phyloP scores from a whole-genome alignment of 108 stramenopile genomes.

The Fistulifera solaris region DNA sequence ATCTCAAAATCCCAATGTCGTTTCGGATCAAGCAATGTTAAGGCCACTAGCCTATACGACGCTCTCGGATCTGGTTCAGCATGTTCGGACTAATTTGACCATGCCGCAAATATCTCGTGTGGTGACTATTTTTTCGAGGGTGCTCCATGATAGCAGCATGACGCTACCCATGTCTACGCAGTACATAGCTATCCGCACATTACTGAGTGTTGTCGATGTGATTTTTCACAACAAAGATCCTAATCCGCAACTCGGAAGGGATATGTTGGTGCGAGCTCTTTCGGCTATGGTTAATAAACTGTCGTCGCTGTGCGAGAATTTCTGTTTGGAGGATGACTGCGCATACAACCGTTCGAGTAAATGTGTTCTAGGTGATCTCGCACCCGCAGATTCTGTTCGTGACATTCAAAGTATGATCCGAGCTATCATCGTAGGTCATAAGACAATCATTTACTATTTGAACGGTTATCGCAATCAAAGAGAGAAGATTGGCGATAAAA shows the following conservation, averaged over 20 bases:
- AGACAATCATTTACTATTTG: slow-evolving; percentile 91
- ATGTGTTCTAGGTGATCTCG: slow-evolving; percentile 3
- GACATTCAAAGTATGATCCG: slow-evolving; percentile 72
- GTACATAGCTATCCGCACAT: slow-evolving; percentile 72
- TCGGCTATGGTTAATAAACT: slow-evolving; percentile 80
- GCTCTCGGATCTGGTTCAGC: slow-evolving; percentile 85
- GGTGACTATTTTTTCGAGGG: slow-evolving; percentile 76
- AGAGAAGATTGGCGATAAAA: slow-evolving; percentile 32
- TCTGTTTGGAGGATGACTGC: slow-evolving; percentile 3
- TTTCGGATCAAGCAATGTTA: slow-evolving; percentile 51
- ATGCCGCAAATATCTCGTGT: slow-evolving; percentile 80
- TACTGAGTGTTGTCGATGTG: slow-evolving; percentile 83
- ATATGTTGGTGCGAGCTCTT: slow-evolving; percentile 77
- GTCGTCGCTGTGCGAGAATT: slow-evolving; percentile 40
- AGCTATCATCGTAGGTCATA: slow-evolving; percentile 85
- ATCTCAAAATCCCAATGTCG: slow-evolving; percentile 5
- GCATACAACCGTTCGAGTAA: neutral
- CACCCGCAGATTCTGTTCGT: slow-evolving; percentile 21
- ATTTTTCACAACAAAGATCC: slow-evolving; percentile 75
- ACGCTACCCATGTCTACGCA: slow-evolving; percentile 80
- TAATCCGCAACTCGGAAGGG: slow-evolving; percentile 64
- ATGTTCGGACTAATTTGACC: slow-evolving; percentile 62
- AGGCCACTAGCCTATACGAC: slow-evolving; percentile 85
- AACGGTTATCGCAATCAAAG: slow-evolving; percentile 60
- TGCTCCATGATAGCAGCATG: slow-evolving; percentile 71